Evolutionary conservation across 75 land plant genomes (phyloP).

Genomic region (Sequoia sempervirens): DNA sequence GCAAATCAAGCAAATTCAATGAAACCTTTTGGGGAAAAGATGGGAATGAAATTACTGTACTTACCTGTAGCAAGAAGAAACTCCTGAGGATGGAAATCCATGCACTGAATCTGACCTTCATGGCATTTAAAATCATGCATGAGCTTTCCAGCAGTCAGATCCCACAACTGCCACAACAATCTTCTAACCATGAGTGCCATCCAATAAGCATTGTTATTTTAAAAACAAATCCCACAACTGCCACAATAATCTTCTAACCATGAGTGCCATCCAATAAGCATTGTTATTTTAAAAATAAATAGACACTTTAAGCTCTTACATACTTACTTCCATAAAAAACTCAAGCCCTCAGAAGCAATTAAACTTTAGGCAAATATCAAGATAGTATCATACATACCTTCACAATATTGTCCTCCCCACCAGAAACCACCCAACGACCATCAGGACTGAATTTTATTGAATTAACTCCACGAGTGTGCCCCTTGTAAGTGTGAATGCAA

Average conservation of each 20-base stretch:
- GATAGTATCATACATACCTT: conserved; percentile 44
- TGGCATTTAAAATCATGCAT: conserved; percentile 88
- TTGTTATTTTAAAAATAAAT: neutral
- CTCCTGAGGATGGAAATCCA: conserved; percentile 94
- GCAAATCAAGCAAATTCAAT: neutral
- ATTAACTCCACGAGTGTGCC: conserved; percentile 83
- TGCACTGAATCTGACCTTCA: conserved; percentile 76
- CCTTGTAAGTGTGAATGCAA: conserved; percentile 91
- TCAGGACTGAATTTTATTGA: conserved; percentile 80
- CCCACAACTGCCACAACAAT: conserved; percentile 66
- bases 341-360: neutral
- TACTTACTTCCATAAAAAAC: neutral
- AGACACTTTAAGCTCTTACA: neutral
- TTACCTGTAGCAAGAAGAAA: conserved; percentile 90
- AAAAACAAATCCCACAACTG: conserved; percentile 77
- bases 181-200: neutral
- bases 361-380: neutral
- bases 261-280: neutral
- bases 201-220: neutral
- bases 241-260: neutral
- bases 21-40: neutral
- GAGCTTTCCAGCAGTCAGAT: conserved; percentile 94
- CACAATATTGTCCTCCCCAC: conserved; percentile 79
- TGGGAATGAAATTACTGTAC: neutral
- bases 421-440: conserved; percentile 94